Evolutionary conservation across 192 early-diverging fungal genomes (phyloP), one percentile per base, ranked within the genome.

Genomic region (Rhizophagus clarus): DNA sequence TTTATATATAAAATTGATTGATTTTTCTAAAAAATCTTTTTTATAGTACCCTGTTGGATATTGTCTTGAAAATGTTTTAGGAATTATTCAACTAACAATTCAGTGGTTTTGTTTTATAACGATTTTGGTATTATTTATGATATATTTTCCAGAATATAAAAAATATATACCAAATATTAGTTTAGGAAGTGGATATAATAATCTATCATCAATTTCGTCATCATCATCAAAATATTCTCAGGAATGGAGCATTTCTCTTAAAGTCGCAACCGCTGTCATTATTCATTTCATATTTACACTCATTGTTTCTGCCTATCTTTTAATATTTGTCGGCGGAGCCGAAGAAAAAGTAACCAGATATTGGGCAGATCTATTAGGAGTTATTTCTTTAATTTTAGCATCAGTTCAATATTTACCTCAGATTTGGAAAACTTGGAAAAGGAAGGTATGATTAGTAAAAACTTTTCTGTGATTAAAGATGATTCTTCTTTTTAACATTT

Each of bases 381-480:
- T 95, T 51, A 89, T 91, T 45, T 93, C 92, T 68, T 87, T 93
- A 82, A 80, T 91, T 29, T 81, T 94, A 60, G 92, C 94, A 7
- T 92, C 95, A 60, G 86, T 96, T 72, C 94, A 97, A 85, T 98
- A 95, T 80, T 80, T 97, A 37, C 97, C 97, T 60, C 97, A 98
- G 83, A 96, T 98, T 61, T 81, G 89, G 72, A 90, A 93, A 84
- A 98, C 97, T 61, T 94, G 89, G 87, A 82, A 83, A 62, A 81
- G 90, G 26, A 90, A 92, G 85, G 93, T 94, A 83, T 67, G 20
- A 56, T 22, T 17, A 22, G 22, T 22, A 7, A 22, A n/a, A n/a
- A 45, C 26, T 67, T 22, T 32, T 17, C n/a, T 17, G 11, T 29
- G n/a, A 7, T 49, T 64, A 26, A 22, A 45, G 2, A 12, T 1